phyloP scores from a whole-genome alignment of 1,284 basidiomycete genomes.

The Ustilago lituana region DNA sequence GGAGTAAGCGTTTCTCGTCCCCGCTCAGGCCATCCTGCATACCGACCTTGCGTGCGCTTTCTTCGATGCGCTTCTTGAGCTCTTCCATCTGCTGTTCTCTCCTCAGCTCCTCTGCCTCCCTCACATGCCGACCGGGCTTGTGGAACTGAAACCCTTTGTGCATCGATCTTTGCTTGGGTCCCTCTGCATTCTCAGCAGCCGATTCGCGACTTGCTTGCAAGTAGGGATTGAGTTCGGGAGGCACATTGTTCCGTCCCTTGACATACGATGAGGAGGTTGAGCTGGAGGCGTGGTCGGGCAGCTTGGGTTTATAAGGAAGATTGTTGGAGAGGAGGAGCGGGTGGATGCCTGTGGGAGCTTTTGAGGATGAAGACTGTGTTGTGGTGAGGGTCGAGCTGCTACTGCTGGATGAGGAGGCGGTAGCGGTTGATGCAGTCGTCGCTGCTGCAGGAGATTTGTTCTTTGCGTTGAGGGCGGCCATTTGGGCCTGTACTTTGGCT shows the following conservation, averaged over 20 bases:
- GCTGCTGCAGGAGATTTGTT: slow-evolving; percentile 3
- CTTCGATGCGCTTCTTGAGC: slow-evolving; percentile 89
- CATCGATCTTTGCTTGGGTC: slow-evolving; percentile 52
- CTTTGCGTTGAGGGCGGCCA: slow-evolving; percentile 27
- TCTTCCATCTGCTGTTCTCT: slow-evolving; percentile 80
- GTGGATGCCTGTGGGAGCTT: slow-evolving; percentile 56
- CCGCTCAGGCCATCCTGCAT: slow-evolving; percentile 89
- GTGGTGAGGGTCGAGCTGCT: slow-evolving; percentile 1
- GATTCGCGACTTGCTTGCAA: slow-evolving; percentile 33
- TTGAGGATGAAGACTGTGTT: slow-evolving; percentile 6
- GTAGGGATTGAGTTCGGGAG: slow-evolving; percentile 54
- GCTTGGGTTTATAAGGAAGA: slow-evolving; percentile 12
- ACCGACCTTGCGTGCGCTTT: slow-evolving; percentile 89
- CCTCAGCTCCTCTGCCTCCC: slow-evolving; percentile 60
- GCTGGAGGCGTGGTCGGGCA: neutral
- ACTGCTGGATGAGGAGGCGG: too few species aligned
- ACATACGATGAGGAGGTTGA: slow-evolving; percentile 5
- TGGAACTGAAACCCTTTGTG: slow-evolving; percentile 61
- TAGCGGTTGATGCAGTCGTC: neutral
- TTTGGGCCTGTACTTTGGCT: slow-evolving; percentile 46
- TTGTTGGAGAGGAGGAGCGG: slow-evolving; percentile 49
- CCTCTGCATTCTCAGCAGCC: slow-evolving; percentile 12
- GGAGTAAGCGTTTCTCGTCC: slow-evolving; percentile 81
- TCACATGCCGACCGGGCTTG: slow-evolving; percentile 59
- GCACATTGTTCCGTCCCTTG: slow-evolving; percentile 9